phyloP scores from a whole-genome alignment of 345 rosid genomes.

The Aethionema arabicum region DNA sequence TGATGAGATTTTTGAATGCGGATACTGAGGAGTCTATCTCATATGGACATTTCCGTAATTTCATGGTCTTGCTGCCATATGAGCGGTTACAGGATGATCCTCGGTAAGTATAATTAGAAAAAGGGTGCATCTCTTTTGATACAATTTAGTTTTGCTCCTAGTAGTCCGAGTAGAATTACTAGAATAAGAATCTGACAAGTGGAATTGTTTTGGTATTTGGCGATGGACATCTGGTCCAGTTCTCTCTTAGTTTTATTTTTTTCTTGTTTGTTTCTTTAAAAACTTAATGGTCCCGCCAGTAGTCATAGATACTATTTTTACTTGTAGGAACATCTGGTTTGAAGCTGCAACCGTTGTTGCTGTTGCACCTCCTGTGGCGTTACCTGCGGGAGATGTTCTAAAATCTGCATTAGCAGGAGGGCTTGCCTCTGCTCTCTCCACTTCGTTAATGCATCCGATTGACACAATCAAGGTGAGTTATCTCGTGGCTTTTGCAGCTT shows the following conservation, averaged over 20 bases:
- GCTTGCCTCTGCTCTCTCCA: constrained; percentile 88
- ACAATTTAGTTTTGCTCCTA: not conserved
- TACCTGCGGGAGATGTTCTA: constrained; percentile 87
- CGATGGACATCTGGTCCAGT: not conserved
- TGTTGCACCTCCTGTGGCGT: constrained; percentile 86
- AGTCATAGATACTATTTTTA: constrained; percentile 17
- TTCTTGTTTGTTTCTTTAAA: constrained; percentile 7
- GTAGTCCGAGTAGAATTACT: not conserved
- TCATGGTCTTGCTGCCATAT: constrained; percentile 93
- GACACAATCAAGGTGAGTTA: constrained; percentile 79
- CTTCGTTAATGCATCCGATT: constrained; percentile 81
- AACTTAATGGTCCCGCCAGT: not conserved
- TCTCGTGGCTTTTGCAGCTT: constrained; percentile 18
- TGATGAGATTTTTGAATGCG: constrained; percentile 91
- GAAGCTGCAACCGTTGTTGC: constrained; percentile 98
- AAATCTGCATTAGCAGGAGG: constrained; percentile 98
- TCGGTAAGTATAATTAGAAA: constrained; percentile 50
- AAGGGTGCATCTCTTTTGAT: constrained; percentile 1
- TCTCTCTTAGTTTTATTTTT: not conserved
- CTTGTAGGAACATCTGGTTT: constrained; percentile 82
- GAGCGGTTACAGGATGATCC: constrained; percentile 95
- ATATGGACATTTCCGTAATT: constrained; percentile 94
- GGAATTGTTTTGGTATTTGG: constrained; percentile 5
- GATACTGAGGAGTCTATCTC: constrained; percentile 92
- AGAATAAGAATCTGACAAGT: constrained; percentile 3